Evolutionary conservation across 2,329 filamentous ascomycete genomes (phyloP), one percentile per base, ranked within the genome.

Genomic region (Thermoascus crustaceus): DNA sequence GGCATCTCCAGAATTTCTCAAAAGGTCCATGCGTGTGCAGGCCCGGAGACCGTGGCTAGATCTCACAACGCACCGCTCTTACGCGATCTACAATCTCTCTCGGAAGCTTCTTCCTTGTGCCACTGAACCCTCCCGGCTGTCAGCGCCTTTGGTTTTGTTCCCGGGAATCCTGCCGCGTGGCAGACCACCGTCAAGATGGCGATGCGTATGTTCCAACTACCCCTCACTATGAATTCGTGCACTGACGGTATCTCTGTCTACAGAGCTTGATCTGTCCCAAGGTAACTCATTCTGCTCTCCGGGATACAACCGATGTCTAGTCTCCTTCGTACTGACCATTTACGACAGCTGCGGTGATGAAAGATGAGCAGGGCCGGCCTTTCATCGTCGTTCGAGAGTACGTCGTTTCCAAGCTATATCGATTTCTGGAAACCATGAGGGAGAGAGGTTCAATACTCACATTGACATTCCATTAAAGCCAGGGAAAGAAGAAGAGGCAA

Each of bases 341-440:
- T 30, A 21, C 19, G 38, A 51, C 46, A 77, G 78, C 78, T 54
- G 72, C 76, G 64, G 68, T 98, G 64, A 78, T 95, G 73, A 94
- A 94, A 72, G 91, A 98, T 74, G 91, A 98, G 69, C 81, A 91
- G 64, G 91, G 91, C 44, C 79, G 91, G 59, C 91, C 91, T 24
- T 98, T 98, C 66, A 98, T 98, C 60, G 82, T 98, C 46, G 91
- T 98, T 53, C 77, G 91, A 80, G 91, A 98, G 86, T 94, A 75
- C 52, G 84, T 76, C 29, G 32, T 10, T 13, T 32, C 18, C 13
- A 18, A n/a, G 24, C 23, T 20, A 24, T 14, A 24, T 8, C 25
- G 7, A 32, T 38, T 26, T 35, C 35, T 19, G 24, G 22, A 14
- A 21, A 4, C n/a, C 20, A 10, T 9, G 9, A 16, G n/a, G 3